Evolutionary conservation across 2,329 filamentous ascomycete genomes (phyloP).

Genomic region (Alternaria longipes): DNA sequence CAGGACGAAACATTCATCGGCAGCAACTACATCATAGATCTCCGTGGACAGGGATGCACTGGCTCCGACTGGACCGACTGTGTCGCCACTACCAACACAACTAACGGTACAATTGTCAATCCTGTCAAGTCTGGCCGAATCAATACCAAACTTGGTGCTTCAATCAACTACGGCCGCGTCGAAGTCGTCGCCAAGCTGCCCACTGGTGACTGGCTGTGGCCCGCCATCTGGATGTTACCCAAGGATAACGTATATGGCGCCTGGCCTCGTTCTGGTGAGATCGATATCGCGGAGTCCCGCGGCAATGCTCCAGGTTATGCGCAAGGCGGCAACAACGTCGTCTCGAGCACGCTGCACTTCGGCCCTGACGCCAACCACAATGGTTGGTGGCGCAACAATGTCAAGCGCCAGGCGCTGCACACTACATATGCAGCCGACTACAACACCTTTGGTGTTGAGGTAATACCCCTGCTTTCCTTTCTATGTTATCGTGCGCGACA

Average conservation of each 20-base stretch:
- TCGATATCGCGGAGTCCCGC: conserved; percentile 82
- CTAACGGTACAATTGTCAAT: conserved; percentile 79
- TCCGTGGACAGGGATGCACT: conserved; percentile 74
- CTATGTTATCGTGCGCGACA: not conserved
- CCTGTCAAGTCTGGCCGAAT: conserved; percentile 81
- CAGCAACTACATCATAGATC: conserved; percentile 72
- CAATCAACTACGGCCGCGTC: conserved; percentile 81
- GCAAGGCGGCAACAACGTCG: conserved; percentile 82
- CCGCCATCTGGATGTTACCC: conserved; percentile 91
- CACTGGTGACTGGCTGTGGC: conserved; percentile 86
- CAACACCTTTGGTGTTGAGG: conserved; percentile 81
- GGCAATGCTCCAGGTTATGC: conserved; percentile 82
- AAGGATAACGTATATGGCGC: conserved; percentile 74
- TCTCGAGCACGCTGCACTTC: conserved; percentile 83
- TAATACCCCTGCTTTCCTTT: conserved; percentile 12
- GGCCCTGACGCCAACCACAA: conserved; percentile 77
- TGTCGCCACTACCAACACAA: conserved; percentile 76
- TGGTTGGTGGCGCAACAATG: conserved; percentile 84
- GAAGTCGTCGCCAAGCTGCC: conserved; percentile 82
- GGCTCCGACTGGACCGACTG: conserved; percentile 69
- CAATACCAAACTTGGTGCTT: conserved; percentile 74
- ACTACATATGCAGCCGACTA: conserved; percentile 74
- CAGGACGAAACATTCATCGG: conserved; percentile 74
- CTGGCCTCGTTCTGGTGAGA: conserved; percentile 84
- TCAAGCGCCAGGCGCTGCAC: conserved; percentile 77